A percentile compares a stretch with the other conserved stretches of the same genome.
These are phyloP conservation scores for Leccinum disarticulatum DNA, from an alignment of 768 basidiomycete species.

Conservation along the genomic window DNA sequence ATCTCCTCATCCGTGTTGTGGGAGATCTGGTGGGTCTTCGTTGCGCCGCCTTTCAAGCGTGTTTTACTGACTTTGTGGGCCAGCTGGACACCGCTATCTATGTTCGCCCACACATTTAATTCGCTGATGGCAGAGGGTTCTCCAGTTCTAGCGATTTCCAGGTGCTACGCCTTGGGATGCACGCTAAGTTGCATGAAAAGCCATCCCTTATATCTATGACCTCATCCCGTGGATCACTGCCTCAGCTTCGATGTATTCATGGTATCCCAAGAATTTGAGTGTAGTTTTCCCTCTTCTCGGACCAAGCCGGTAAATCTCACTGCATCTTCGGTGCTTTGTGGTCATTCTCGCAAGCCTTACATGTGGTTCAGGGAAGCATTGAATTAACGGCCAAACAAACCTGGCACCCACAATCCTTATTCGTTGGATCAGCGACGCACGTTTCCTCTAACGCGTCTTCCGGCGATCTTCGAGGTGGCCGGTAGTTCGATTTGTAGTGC, in stretches of 20 bases:
- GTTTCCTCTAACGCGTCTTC: neutral
- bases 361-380: neutral
- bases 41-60: neutral
- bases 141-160: neutral
- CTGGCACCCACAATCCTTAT: neutral
- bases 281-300: neutral
- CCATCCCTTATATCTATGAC: neutral
- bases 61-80: neutral
- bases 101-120: neutral
- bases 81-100: neutral
- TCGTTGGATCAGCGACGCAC: neutral
- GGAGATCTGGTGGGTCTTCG: neutral
- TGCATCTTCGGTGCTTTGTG: neutral
- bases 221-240: neutral
- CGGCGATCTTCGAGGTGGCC: neutral
- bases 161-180: neutral
- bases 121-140: neutral
- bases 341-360: neutral
- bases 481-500: neutral
- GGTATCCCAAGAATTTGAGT: neutral
- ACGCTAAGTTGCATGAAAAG: neutral
- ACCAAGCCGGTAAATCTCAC: neutral
- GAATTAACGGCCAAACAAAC: constrained; percentile 3
- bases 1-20: neutral
- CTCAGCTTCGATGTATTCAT: neutral